Conservation (phyloP, 2,329 filamentous ascomycete genomes). For the Dactylellina leptospora region DNA sequence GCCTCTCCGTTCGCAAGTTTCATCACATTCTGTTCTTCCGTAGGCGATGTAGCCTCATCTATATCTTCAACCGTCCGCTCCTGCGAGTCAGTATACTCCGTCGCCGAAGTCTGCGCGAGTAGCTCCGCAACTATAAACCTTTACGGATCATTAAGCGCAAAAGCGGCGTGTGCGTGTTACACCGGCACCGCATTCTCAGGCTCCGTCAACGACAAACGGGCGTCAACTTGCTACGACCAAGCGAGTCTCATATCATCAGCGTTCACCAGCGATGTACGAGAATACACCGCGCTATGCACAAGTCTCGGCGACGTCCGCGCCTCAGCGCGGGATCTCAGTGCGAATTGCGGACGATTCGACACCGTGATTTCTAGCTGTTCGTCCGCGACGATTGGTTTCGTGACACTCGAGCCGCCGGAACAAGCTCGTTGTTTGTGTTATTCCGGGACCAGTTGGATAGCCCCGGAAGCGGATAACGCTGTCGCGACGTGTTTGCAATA, state of each 20-base stretch:
- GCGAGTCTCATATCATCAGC: slow-evolving; percentile 8
- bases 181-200: slow-evolving; percentile 12
- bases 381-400: slow-evolving; percentile 3
- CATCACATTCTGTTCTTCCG: slow-evolving; percentile 16
- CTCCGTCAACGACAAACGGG: slow-evolving; percentile 15
- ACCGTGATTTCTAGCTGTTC: slow-evolving; percentile 23
- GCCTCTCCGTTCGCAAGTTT: slow-evolving; percentile 29
- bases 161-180: slow-evolving; percentile 33
- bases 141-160: slow-evolving; percentile 30
- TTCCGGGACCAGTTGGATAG: slow-evolving; percentile 15
- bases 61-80: slow-evolving; percentile 6
- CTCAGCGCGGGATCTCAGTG: slow-evolving; percentile 11
- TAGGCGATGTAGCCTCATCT: slow-evolving; percentile 12
- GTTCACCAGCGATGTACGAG: slow-evolving; percentile 3
- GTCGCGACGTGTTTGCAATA: slow-evolving; percentile 26
- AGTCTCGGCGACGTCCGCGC: slow-evolving; percentile 30
- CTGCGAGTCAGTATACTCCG: slow-evolving; percentile 16
- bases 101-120: slow-evolving; percentile 4
- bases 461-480: slow-evolving; percentile 21
- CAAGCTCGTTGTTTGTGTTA: slow-evolving; percentile 39
- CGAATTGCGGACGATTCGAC: slow-evolving; percentile 17
- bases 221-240: slow-evolving; percentile 16
- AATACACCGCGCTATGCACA: slow-evolving; percentile 23
- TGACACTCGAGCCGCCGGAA: neutral
- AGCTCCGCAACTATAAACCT: slow-evolving; percentile 4